Evolutionary conservation across 495 filamentous ascomycete species (phyloP), one percentile per base, ranked within the genome.

Genomic region (Penicillium bovifimosum): DNA sequence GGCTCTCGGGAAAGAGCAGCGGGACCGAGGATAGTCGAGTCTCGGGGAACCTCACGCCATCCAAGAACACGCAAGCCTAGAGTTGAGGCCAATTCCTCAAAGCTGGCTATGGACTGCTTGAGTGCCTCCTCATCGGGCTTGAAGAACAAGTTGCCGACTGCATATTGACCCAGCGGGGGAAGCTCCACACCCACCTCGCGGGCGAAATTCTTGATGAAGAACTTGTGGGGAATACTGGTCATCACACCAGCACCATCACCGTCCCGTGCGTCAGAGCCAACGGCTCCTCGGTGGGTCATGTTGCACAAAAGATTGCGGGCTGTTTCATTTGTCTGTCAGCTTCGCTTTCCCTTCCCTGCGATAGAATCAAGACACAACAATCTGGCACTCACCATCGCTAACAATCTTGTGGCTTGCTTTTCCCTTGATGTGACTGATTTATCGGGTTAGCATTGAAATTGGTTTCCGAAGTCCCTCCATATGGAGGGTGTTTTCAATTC

Each of bases 211-310:
- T 99, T 99, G 60, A 96, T 76, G 69, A 99, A 99, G 72, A 99
- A 99, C 69, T 85, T 95, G 77, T 99, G 93, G 13, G 93, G 93
- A 61, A 99, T 96, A 33, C 92, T 96, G 52, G 93, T 97, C 93
- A 99, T 99, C 58, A 97, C 91, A 78, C 93, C 93, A 55, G 93
- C 93, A 69, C 93, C 93, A 62, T 99, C 93, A 60, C 93, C 93
- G 70, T 99, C 93, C 71, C 93, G 87, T 50, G 89, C 91, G 77
- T 99, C 93, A 9, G 93, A 97, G 51, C 93, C 93, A 62, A 99
- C 93, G 49, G 93, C 93, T 75, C 93, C 93, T 66, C 93, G 86
- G 76, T 99, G 93, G 80, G 93, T 97, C 93, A 99, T 99, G 79
- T 99, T 99, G 76, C 95, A 99, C 50, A 99, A 83, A 38, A 99